Conservation (phyloP, 202 grass and related monocot species). For the Zoysia matrella region DNA sequence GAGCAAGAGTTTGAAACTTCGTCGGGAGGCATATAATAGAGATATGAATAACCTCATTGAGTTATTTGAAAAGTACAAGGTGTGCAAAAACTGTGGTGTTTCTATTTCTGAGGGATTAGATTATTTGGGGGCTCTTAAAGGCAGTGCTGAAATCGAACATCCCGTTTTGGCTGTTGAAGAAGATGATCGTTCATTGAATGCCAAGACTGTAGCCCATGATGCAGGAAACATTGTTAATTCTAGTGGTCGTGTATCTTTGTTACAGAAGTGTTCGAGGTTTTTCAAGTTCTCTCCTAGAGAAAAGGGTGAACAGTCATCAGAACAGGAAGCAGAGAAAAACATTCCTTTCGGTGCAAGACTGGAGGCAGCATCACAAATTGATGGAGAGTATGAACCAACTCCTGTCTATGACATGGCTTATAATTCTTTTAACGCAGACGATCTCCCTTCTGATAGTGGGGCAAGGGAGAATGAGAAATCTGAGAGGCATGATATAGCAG, state of each 20-base stretch:
- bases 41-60: constrained; percentile 63
- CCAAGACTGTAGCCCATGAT: constrained; percentile 44
- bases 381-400: constrained; percentile 71
- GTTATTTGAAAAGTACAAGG: constrained; percentile 67
- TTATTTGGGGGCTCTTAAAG: constrained; percentile 54
- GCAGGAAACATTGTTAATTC: constrained; percentile 59
- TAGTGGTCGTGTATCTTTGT: constrained; percentile 62
- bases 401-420: constrained; percentile 61
- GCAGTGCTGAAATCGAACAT: constrained; percentile 48
- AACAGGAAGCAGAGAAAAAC: constrained; percentile 48
- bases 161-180: constrained; percentile 68
- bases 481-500: constrained; percentile 49
- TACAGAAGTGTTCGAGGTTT: constrained; percentile 81
- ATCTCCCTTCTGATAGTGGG: constrained; percentile 50
- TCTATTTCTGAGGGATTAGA: constrained; percentile 65
- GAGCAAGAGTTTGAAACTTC: constrained; percentile 71
- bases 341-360: constrained; percentile 63
- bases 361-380: constrained; percentile 69
- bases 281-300: constrained; percentile 78
- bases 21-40: constrained; percentile 70
- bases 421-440: constrained; percentile 50
- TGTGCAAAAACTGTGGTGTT: constrained; percentile 80
- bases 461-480: constrained; percentile 58
- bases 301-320: constrained; percentile 53
- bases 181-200: constrained; percentile 46